Conservation (phyloP, 495 filamentous ascomycete genomes). For the Aspergillus steynii region DNA sequence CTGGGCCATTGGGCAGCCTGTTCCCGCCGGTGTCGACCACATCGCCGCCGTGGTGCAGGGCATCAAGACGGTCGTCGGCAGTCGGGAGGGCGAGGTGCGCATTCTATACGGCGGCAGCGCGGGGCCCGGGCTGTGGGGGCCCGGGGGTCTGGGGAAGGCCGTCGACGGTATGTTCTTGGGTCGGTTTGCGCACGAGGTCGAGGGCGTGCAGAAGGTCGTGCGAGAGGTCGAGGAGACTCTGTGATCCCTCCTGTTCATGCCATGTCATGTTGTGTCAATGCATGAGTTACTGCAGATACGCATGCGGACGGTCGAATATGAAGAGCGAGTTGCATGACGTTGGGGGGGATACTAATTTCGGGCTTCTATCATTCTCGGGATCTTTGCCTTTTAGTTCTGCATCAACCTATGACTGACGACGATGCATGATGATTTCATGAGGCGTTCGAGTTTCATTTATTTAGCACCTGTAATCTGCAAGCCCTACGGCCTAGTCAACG, state of each 20-base stretch:
- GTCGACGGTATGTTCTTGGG: conserved; percentile 85
- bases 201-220: conserved; percentile 66
- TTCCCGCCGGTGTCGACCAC: conserved; percentile 71
- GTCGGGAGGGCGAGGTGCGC: conserved; percentile 52
- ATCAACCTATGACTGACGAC: not conserved
- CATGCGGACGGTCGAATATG: not conserved
- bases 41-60: conserved; percentile 68
- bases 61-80: conserved; percentile 49
- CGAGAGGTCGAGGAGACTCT: conserved; percentile 59
- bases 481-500: not conserved
- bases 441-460: not conserved
- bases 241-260: not conserved
- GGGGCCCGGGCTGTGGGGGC: conserved; percentile 70
- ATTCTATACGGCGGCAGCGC: conserved; percentile 82
- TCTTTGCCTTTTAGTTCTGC: not conserved
- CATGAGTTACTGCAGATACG: not conserved
- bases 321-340: not conserved
- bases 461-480: not conserved
- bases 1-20: conserved; percentile 78
- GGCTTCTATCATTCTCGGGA: not conserved
- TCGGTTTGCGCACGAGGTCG: conserved; percentile 74
- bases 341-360: not conserved
- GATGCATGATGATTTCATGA: not conserved
- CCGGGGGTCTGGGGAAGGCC: conserved; percentile 56
- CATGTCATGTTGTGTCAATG: not conserved